Base-by-base conservation (phyloP, 2,329 filamentous ascomycete species). In the Stemphylium lycopersici region DNA sequence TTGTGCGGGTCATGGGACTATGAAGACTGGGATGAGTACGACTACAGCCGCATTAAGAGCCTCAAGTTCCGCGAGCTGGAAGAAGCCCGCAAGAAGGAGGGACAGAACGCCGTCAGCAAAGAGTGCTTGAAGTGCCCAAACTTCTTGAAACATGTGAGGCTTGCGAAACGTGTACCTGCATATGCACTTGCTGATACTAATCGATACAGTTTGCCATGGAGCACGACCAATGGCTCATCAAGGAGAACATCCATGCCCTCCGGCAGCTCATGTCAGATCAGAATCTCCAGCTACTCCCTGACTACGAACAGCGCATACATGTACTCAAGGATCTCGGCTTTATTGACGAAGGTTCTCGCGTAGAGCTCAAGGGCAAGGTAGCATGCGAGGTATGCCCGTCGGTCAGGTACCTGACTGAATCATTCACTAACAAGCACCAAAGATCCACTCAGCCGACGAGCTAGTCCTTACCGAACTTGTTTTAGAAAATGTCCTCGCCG, bases 311-410 rank as follows among this genome's bases (percentile, higher is more conserved):
- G 77, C 89, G 95, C 44, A 91, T 98, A 33, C 87, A 89, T 59
- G 95, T 99, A 0, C 83, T 99, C 40, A 93, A 91, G 72, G 93
- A 98, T 63, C 84, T 99, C 6, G 89, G 87, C 4, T 99, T 99
- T 73, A 90, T 99, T 63, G 95, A 99, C 68, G 87, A 90, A 3
- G 87, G 89, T 39, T 88, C 88, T 4, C 88, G 93, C 18, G 96
- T 99, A 34, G 90, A 96, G 77, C 84, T 99, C 59, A 99, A 99
- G 78, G 95, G 95, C 76, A 98, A 98, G 76, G 95, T 99, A 18
- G 95, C 95, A 4, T 99, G 95, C 78, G 95, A 99, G 77, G 81
- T 83, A 72, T 61, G 73, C 47, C 31, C 15, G 32, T 40, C 36
- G 11, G 20, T 31, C 24, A 24, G 11, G 39, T n/a, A 12, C 3